Evolutionary conservation across 345 rosid genomes (phyloP).

Genomic region (Citrus australasica): DNA sequence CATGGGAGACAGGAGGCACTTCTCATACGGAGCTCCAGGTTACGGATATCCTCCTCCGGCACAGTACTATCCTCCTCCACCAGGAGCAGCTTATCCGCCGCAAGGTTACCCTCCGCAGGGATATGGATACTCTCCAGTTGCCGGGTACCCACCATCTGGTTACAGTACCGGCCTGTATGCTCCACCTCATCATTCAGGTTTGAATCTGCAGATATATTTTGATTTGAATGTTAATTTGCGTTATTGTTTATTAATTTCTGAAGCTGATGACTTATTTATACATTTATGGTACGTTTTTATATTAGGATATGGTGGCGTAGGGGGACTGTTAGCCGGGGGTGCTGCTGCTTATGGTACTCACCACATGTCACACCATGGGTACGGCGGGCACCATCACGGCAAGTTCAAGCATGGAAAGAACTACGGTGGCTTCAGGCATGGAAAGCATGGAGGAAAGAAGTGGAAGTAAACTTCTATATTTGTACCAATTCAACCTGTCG

Average conservation of each 20-base stretch:
- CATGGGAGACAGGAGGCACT: slow-evolving; percentile 55
- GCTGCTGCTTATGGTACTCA: slow-evolving; percentile 72
- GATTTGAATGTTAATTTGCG: not conserved
- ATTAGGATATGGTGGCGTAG: slow-evolving; percentile 56
- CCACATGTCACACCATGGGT: slow-evolving; percentile 27
- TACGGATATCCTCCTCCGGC: slow-evolving; percentile 9
- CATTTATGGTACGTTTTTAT: not conserved
- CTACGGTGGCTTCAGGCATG: slow-evolving; percentile 23
- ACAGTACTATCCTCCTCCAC: slow-evolving; percentile 23
- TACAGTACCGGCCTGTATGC: not conserved
- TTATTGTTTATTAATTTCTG: not conserved
- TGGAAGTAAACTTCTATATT: slow-evolving; percentile 61
- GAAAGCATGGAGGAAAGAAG: slow-evolving; percentile 73
- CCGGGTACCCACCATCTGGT: not conserved
- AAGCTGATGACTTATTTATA: not conserved
- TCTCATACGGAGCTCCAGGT: slow-evolving; percentile 25
- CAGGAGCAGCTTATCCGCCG: slow-evolving; percentile 32
- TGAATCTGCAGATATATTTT: not conserved
- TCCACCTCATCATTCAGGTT: not conserved
- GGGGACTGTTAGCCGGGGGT: slow-evolving; percentile 64
- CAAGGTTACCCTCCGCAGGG: slow-evolving; percentile 20
- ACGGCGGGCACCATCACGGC: slow-evolving; percentile 42
- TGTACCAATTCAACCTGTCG: not conserved
- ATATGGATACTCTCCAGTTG: not conserved
- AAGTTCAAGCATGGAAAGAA: slow-evolving; percentile 47